Percentiles rank a stretch among this genome's conserved stretches.
phyloP scores from a whole-genome alignment of 495 filamentous ascomycete genomes.

The Penicillium bialowiezense region DNA sequence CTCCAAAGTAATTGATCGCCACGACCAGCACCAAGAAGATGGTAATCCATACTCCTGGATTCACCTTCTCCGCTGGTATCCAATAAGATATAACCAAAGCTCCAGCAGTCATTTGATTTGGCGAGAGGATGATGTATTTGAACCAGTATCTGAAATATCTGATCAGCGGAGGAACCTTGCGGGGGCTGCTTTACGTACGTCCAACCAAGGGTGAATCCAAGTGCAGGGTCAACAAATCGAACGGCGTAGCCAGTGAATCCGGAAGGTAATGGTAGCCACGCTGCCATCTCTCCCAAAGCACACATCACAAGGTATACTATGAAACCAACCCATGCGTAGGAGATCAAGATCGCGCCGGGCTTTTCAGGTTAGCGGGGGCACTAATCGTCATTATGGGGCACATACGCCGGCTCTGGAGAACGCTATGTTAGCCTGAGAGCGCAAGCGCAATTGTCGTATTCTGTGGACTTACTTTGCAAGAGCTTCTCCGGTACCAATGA shows the following conservation, averaged over 20 bases:
- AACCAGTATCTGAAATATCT: constrained; percentile 47
- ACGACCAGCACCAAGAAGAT: constrained; percentile 52
- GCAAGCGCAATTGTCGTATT: no score
- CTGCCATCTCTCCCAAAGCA: constrained; percentile 65
- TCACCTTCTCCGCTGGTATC: constrained; percentile 41
- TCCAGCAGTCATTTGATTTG: constrained; percentile 78
- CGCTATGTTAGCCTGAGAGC: neutral
- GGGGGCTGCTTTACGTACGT: constrained; percentile 29
- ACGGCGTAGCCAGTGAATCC: constrained; percentile 61
- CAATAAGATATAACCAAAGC: constrained; percentile 76
- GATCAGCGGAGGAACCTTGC: neutral
- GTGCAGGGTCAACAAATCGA: constrained; percentile 61
- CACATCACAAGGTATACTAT: constrained; percentile 65
- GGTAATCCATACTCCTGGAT: constrained; percentile 52
- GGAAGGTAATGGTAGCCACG: constrained; percentile 59
- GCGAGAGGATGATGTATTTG: constrained; percentile 70
- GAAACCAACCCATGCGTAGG: constrained; percentile 58
- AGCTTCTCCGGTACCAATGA: constrained; percentile 64
- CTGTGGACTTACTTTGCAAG: constrained; percentile 55
- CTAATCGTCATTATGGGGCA: neutral
- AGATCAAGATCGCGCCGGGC: constrained; percentile 73
- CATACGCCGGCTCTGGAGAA: neutral
- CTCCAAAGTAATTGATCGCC: constrained; percentile 54
- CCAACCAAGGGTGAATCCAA: constrained; percentile 66
- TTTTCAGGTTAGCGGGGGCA: constrained; percentile 37